Conservation (phyloP, 345 rosid species). For the Murraya paniculata region DNA sequence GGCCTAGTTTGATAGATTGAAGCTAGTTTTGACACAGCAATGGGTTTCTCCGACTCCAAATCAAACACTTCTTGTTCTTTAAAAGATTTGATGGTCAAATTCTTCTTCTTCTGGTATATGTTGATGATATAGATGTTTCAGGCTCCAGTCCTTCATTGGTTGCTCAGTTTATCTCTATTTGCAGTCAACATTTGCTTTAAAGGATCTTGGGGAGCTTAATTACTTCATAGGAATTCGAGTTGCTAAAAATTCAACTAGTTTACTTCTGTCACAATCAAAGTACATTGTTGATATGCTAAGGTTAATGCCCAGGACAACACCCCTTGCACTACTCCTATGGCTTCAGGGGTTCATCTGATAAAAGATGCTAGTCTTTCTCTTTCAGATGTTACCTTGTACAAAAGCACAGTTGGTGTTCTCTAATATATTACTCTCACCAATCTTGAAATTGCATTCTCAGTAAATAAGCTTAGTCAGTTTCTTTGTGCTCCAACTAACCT, state of each 20-base stretch:
- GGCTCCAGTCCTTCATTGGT: not conserved
- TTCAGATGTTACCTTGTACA: not conserved
- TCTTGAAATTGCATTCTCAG: not conserved
- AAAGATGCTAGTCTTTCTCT: too few species aligned
- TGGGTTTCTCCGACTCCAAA: too few species aligned
- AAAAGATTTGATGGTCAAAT: not conserved
- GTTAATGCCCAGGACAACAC: too few species aligned
- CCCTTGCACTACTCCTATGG: too few species aligned
- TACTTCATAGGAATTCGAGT: not conserved
- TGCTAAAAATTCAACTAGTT: not conserved
- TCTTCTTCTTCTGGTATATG: too few species aligned
- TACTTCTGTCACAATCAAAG: not conserved
- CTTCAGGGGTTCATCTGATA: too few species aligned
- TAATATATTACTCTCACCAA: not conserved
- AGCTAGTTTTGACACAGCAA: too few species aligned
- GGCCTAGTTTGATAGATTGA: too few species aligned
- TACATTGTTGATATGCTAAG: too few species aligned
- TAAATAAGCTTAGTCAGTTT: not conserved
- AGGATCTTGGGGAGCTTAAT: not conserved
- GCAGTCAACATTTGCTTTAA: too few species aligned
- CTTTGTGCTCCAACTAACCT: rapidly evolving
- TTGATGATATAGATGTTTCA: not conserved
- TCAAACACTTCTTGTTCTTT: too few species aligned
- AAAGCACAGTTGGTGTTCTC: not conserved
- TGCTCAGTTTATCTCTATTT: too few species aligned